These are phyloP conservation scores for Saksenaea oblongispora DNA, from an alignment of 371 early-diverging fungal species.

Conservation along the genomic window DNA sequence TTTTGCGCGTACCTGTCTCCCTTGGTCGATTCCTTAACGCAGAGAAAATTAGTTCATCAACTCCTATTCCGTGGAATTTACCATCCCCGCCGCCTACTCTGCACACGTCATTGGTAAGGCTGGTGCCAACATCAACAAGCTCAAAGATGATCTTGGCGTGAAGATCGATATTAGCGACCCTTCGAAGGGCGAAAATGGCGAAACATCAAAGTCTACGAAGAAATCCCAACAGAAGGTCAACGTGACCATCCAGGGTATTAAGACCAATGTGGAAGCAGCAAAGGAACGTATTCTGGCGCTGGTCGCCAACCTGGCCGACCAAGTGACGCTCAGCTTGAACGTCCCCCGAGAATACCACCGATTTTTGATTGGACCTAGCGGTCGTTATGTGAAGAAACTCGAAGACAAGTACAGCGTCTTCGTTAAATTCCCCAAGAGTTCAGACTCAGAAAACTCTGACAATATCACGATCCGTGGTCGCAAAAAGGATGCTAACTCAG, in stretches of 20 bases:
- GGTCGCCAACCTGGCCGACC: constrained; percentile 76
- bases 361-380: constrained; percentile 75
- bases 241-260: constrained; percentile 81
- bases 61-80: constrained; percentile 68
- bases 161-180: constrained; percentile 72
- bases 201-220: constrained; percentile 47
- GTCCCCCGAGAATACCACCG: constrained; percentile 71
- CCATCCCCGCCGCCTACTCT: constrained; percentile 70
- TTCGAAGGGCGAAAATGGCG: constrained; percentile 31
- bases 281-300: constrained; percentile 70
- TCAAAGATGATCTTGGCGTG: constrained; percentile 80
- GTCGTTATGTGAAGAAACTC: constrained; percentile 76
- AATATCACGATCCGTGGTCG: constrained; percentile 76
- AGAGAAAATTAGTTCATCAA: constrained; percentile 46
- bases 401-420: constrained; percentile 82
- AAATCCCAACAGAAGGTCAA: constrained; percentile 49
- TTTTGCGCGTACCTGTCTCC: background rate
- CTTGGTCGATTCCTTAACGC: too few species aligned
- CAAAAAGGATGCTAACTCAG: constrained; percentile 71
- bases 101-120: constrained; percentile 90
- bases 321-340: constrained; percentile 60
- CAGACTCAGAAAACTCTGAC: constrained; percentile 41
- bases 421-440: constrained; percentile 69
- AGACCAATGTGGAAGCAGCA: constrained; percentile 75
- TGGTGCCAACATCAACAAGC: constrained; percentile 77